Conservation (phyloP, 495 filamentous ascomycete genomes). For the Talaromyces ruber region DNA sequence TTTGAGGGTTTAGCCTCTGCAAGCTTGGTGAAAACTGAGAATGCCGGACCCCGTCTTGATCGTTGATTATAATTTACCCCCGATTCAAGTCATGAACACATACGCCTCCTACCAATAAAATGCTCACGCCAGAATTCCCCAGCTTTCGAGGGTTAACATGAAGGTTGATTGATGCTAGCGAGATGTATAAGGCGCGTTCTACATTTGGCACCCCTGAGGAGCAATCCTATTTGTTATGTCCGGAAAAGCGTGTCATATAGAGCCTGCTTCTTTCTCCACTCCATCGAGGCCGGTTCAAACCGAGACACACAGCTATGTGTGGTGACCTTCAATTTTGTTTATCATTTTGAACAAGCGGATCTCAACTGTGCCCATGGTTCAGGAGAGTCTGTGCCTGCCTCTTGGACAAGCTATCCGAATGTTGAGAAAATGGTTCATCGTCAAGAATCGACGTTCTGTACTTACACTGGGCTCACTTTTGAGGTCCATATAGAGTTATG, state of each 20-base stretch:
- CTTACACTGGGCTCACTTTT: not conserved
- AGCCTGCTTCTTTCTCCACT: not conserved
- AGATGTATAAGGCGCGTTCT: no score
- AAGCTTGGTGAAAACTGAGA: no score
- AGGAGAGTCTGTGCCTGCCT: not conserved
- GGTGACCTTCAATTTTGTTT: not conserved
- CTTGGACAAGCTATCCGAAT: not conserved
- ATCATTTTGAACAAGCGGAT: not conserved
- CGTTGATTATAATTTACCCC: no score
- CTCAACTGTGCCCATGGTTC: not conserved
- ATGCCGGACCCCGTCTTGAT: no score
- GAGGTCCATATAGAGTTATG: no score
- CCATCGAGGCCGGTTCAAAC: not conserved
- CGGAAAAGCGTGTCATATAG: not conserved
- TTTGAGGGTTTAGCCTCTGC: not conserved
- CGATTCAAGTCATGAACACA: no score
- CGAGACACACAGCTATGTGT: not conserved
- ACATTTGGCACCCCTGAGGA: not conserved
- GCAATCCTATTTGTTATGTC: not conserved
- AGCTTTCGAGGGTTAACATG: no score
- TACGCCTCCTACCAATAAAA: no score
- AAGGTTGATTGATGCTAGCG: no score
- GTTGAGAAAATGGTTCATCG: not conserved
- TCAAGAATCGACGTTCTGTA: not conserved
- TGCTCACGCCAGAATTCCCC: no score